phyloP scores from a whole-genome alignment of 129 eudicot species.

The Oenanthe sinensis region DNA sequence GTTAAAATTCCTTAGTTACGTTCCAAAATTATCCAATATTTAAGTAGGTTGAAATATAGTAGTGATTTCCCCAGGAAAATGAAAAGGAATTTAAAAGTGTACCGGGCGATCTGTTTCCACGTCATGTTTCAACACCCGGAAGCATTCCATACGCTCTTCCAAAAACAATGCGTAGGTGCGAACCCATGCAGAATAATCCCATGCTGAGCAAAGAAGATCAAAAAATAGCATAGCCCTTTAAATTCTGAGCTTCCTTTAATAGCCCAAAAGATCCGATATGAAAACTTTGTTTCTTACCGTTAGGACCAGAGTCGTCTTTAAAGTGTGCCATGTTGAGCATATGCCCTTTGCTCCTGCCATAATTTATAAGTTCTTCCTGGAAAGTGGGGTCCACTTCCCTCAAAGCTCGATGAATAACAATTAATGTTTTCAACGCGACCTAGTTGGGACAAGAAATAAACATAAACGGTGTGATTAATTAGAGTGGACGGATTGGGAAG shows the following conservation, averaged over 20 bases:
- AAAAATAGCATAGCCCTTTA: not conserved
- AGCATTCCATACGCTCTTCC: conserved; percentile 81
- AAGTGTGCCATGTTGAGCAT: conserved; percentile 75
- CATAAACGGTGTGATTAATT: not conserved
- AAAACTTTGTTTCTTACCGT: conserved; percentile 33
- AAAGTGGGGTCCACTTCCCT: conserved; percentile 87
- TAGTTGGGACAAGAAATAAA: conserved; percentile 12
- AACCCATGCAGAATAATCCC: conserved; percentile 95
- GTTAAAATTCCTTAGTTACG: not conserved
- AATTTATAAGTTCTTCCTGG: conserved; percentile 62
- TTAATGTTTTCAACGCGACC: conserved; percentile 86
- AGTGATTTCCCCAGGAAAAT: not conserved
- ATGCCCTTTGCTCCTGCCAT: conserved; percentile 46
- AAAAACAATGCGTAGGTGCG: conserved; percentile 69
- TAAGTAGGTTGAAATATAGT: not conserved
- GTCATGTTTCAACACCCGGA: conserved; percentile 66
- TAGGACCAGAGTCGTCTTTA: conserved; percentile 82
- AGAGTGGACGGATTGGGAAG: not conserved
- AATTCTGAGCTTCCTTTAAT: not conserved
- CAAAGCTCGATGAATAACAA: conserved; percentile 75
- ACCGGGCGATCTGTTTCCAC: conserved; percentile 66
- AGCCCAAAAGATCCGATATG: not conserved
- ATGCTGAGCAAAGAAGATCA: conserved; percentile 40
- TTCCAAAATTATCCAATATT: not conserved
- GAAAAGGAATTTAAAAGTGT: not conserved